phyloP scores from a whole-genome alignment of 768 basidiomycete species.

The Serendipita vermifera region DNA sequence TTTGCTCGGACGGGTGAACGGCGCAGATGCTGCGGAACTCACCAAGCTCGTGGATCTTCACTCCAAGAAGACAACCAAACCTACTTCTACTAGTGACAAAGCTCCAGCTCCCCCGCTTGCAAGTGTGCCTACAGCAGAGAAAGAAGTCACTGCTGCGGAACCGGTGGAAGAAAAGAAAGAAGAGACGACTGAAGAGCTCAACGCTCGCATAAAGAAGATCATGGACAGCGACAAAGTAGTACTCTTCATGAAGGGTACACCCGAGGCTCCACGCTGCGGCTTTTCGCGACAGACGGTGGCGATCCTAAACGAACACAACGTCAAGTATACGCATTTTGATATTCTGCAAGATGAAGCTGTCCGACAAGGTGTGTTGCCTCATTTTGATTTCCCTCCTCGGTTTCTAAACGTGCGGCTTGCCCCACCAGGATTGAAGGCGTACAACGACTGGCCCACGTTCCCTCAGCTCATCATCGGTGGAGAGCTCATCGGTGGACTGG shows the following conservation, averaged over 20 bases:
- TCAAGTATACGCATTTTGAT: conserved; percentile 68
- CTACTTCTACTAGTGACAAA: conserved; percentile 39
- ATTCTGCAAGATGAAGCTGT: conserved; percentile 72
- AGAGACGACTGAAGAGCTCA: conserved; percentile 57
- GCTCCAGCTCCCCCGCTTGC: conserved; percentile 22
- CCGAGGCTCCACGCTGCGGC: conserved; percentile 66
- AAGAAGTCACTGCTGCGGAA: conserved; percentile 15
- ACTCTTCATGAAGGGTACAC: conserved; percentile 84
- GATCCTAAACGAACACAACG: conserved; percentile 47
- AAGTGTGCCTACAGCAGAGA: conserved; percentile 16
- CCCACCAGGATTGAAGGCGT: conserved; percentile 36
- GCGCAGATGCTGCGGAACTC: conserved; percentile 62
- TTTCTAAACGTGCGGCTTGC: not conserved
- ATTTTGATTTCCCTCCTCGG: not conserved
- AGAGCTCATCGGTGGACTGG: conserved; percentile 89
- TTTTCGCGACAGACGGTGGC: conserved; percentile 67
- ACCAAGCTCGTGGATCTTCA: conserved; percentile 49
- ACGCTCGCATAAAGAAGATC: conserved; percentile 45
- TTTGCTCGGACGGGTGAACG: conserved; percentile 61
- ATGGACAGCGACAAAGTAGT: conserved; percentile 74
- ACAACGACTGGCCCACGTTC: conserved; percentile 87
- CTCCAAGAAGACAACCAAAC: conserved; percentile 26
- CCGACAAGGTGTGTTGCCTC: conserved; percentile 46
- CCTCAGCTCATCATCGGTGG: conserved; percentile 80
- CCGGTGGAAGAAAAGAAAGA: conserved; percentile 13